Evolutionary conservation across 2,329 filamentous ascomycete genomes (phyloP), one percentile per base, ranked within the genome.

Genomic region (Colletotrichum sp.): DNA sequence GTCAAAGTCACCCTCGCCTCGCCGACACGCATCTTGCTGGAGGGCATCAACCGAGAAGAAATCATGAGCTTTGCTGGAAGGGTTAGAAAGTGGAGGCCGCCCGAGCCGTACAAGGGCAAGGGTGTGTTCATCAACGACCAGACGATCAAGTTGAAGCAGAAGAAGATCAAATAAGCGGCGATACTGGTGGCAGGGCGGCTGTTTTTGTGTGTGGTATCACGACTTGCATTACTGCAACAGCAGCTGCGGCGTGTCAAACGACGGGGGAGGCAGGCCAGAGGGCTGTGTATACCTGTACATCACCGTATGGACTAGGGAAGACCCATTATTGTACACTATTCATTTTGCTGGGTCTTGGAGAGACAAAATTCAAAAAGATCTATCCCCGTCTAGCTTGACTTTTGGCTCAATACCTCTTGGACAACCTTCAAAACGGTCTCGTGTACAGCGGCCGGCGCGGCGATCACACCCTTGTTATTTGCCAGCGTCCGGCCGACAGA

Each of bases 81-180:
- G 80, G 98, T 99, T 80, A 90, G 95, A 80, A 91, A 89, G 86
- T 99, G 96, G 96, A 93, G 97, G 83, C 91, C 91, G 79, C 97
- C 97, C 34, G 97, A 99, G 88, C 97, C 97, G 79, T 99, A 99
- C 87, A 99, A 99, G 92, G 97, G 97, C 80, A 99, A 99, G 92
- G 97, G 97, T 81, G 98, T 99, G 81, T 99, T 99, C 84, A 93
- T 99, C 81, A 98, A 99, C 83, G 95, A 96, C 78, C 96, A 99
- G 90, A 98, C 96, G 34, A 98, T 99, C 88, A 98, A 94, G 90
- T 86, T 99, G 86, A 99, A 99, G 93, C 94, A 95, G 82, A 99
- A 98, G 94, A 97, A 96, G 91, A 95, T 96, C 85, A 96, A 96
- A 90, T 97, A 93, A 88, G 82, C 62, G 79, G 49, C 29, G 55